Base-by-base conservation (phyloP, 148 eudicot genomes). In the Fallopia convolvulus region DNA sequence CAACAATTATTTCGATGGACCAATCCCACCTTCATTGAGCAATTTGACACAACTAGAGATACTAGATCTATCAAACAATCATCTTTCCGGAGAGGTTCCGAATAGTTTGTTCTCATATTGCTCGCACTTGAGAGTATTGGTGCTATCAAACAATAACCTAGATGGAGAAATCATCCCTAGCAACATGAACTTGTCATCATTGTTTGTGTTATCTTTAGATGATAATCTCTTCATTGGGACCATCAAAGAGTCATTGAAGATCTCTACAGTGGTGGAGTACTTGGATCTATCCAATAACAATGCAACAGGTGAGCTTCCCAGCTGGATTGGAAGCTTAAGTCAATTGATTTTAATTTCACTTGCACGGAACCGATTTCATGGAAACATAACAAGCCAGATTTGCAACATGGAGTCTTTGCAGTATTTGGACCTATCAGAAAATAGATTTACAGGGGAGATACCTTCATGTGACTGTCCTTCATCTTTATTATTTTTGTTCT, bases 11-110 rank as follows among this genome's bases (percentile, higher is more conserved):
- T 60, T 60, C 66, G 36, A 60, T 1, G 66, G 68, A 30, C 36
- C 3, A 9, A 23, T 61, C 68, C 68, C 68, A 10, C 26, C 68
- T 61, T 73, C 79, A 6, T 15, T 77, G 7, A 14, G 75, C 75
- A 23, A 18, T 10, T 23, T 81, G 80, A 30, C 41, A 12, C 47
- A 21, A 2, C 65, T 82, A 42, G 2, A 0, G 2, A 1, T 4
- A 15, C 41, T 82, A n/a, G 61, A 82, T 23, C 41, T 75, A 9
- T 75, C 80, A 0, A 18, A 48, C 42, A 82, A 78, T n/a, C 8
- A 78, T 26, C 76, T 82, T 39, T 44, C 6, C 9, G 36, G 33
- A 61, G 68, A 23, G 68, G 68, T 61, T 0, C 68, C 68, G 11
- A 61, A 23, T 1, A 26, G 3, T 2, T 23, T 61, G 36, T 61